A percentile compares a stretch with the other conserved stretches of the same genome.
Evolutionary conservation across 805 yeast genomes (phyloP).

Genomic region (Nakazawaea populi): DNA sequence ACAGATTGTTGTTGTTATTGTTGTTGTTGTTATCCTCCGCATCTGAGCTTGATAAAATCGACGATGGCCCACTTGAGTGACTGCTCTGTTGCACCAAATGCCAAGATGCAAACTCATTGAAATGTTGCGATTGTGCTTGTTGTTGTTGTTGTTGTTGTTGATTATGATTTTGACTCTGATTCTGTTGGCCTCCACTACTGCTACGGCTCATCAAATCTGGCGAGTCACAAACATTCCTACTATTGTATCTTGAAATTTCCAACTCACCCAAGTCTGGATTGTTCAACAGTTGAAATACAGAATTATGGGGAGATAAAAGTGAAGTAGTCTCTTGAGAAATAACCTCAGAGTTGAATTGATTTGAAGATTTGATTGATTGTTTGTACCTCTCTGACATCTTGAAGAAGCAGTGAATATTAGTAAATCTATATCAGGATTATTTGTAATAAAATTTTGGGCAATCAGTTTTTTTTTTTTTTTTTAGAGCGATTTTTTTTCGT

Average conservation of each 20-base stretch:
- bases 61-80: conserved; percentile 8
- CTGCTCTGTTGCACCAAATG: conserved; percentile 20
- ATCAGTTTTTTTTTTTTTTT: no score
- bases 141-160: neutral
- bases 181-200: neutral
- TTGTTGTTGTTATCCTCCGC: conserved; percentile 18
- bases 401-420: no score
- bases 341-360: neutral
- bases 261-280: conserved; percentile 24
- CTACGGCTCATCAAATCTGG: conserved; percentile 3
- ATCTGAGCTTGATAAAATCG: conserved; percentile 28
- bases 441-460: no score
- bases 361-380: neutral
- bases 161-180: neutral
- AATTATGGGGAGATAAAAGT: conserved; percentile 25
- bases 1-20: neutral
- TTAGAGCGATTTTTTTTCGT: no score
- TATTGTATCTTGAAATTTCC: conserved; percentile 7
- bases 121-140: neutral
- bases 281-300: conserved; percentile 25
- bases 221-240: conserved; percentile 10
- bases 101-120: conserved; percentile 30
- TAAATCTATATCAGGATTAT: no score
- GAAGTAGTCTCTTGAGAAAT: neutral
- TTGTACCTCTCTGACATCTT: neutral